phyloP scores from a whole-genome alignment of 2,329 filamentous ascomycete species.

The Fusarium nematophilum region DNA sequence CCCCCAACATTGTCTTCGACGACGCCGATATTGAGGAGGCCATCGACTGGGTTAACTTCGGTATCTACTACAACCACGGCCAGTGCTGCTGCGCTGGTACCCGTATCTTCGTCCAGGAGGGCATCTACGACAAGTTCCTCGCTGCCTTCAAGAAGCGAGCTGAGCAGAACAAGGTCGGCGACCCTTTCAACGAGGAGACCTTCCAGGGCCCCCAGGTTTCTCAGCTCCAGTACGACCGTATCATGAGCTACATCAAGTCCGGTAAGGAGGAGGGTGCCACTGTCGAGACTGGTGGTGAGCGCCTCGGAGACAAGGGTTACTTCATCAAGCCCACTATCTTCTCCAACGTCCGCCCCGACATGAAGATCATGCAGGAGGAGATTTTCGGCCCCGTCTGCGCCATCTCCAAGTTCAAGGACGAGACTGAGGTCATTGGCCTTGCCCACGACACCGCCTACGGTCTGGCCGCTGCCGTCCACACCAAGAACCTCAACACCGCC shows the following conservation, averaged over 20 bases:
- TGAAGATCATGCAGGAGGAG: conserved; percentile 94
- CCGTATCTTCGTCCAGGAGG: conserved; percentile 86
- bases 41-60: conserved; percentile 81
- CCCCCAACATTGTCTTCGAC: conserved; percentile 82
- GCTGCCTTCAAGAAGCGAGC: conserved; percentile 83
- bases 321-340: conserved; percentile 95
- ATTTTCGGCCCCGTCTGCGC: conserved; percentile 91
- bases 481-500: conserved; percentile 82
- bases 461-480: conserved; percentile 86
- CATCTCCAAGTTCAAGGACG: conserved; percentile 86
- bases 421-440: conserved; percentile 80
- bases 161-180: conserved; percentile 79
- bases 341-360: conserved; percentile 80
- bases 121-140: conserved; percentile 89
- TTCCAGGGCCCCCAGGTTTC: conserved; percentile 93
- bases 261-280: conserved; percentile 69
- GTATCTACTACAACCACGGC: conserved; percentile 74
- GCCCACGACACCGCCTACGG: conserved; percentile 84
- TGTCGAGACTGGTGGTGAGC: conserved; percentile 65
- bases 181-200: conserved; percentile 81
- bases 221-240: conserved; percentile 86
- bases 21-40: conserved; percentile 82
- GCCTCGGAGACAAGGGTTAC: conserved; percentile 81
- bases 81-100: conserved; percentile 81
- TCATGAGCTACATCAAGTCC: conserved; percentile 83